A percentile compares a stretch with the other conserved stretches of the same genome.
Conservation (phyloP, 306 rosid species). For the Dalbergia cochinchinensis region DNA sequence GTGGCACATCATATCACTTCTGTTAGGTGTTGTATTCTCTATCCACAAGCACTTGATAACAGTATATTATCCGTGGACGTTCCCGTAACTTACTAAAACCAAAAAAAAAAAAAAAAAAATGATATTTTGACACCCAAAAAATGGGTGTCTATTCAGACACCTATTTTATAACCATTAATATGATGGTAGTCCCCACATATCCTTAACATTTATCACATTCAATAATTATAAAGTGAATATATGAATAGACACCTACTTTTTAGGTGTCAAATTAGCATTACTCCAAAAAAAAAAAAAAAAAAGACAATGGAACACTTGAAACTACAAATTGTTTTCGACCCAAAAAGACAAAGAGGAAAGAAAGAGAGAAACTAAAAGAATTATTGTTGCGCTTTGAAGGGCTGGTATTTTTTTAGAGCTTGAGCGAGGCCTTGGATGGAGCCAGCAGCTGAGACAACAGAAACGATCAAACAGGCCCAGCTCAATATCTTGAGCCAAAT, state of each 20-base stretch:
- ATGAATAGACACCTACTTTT: no score
- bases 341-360: neutral
- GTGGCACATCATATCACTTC: neutral
- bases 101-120: neutral
- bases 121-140: no score
- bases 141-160: no score
- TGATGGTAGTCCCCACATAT: no score
- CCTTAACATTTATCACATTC: no score
- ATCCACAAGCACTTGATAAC: neutral
- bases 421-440: conserved; percentile 33
- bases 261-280: no score
- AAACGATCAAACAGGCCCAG: conserved; percentile 31
- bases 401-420: conserved; percentile 17
- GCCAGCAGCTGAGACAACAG: conserved; percentile 29
- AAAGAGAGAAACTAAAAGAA: conserved; percentile 36
- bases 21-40: neutral
- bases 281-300: neutral
- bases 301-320: neutral
- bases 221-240: no score
- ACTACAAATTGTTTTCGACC: no score
- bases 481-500: conserved; percentile 32
- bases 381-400: conserved; percentile 2
- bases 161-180: no score
- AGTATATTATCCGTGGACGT: neutral
- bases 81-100: neutral